Conservation (phyloP, 164 flowering plant genomes). For the Vitis labrusca region DNA sequence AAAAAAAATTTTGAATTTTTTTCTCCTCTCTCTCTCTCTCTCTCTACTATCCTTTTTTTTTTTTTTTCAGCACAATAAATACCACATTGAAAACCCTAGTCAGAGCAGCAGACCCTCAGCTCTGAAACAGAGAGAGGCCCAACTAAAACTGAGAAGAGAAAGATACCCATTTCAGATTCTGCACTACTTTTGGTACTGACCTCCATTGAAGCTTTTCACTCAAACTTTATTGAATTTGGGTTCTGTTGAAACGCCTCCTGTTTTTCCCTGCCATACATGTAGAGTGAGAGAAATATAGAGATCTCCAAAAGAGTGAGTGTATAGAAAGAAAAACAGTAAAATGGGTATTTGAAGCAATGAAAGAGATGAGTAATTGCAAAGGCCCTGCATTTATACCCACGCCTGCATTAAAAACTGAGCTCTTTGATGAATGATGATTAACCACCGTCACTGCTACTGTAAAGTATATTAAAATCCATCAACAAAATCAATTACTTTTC, state of each 20-base stretch:
- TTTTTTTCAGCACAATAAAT: slow-evolving; percentile 40
- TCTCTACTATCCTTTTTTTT: too few relatives aligned
- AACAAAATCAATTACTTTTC: neutral
- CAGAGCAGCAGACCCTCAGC: slow-evolving; percentile 33
- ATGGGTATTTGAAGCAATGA: slow-evolving; percentile 13
- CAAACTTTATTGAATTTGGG: slow-evolving; percentile 33
- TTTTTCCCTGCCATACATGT: neutral
- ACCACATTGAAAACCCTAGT: slow-evolving; percentile 47
- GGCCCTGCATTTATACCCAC: slow-evolving; percentile 79
- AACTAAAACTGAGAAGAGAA: slow-evolving; percentile 45
- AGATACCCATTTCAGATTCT: slow-evolving; percentile 70
- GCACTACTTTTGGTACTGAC: slow-evolving; percentile 54
- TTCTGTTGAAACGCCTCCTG: slow-evolving; percentile 27
- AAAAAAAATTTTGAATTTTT: neutral
- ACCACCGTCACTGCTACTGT: slow-evolving; percentile 83
- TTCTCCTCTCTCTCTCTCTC: too few relatives aligned
- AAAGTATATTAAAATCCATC: slow-evolving; percentile 12
- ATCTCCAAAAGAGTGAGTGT: slow-evolving; percentile 4
- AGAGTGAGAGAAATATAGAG: slow-evolving; percentile 9
- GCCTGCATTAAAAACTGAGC: slow-evolving; percentile 86
- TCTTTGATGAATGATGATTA: slow-evolving; percentile 58
- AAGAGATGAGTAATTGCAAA: slow-evolving; percentile 37
- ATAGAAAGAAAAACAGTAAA: slow-evolving; percentile 4
- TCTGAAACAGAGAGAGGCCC: slow-evolving; percentile 33
- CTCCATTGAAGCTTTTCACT: slow-evolving; percentile 44